Conservation (phyloP, 345 rosid species). For the Eucalyptus marginata region DNA sequence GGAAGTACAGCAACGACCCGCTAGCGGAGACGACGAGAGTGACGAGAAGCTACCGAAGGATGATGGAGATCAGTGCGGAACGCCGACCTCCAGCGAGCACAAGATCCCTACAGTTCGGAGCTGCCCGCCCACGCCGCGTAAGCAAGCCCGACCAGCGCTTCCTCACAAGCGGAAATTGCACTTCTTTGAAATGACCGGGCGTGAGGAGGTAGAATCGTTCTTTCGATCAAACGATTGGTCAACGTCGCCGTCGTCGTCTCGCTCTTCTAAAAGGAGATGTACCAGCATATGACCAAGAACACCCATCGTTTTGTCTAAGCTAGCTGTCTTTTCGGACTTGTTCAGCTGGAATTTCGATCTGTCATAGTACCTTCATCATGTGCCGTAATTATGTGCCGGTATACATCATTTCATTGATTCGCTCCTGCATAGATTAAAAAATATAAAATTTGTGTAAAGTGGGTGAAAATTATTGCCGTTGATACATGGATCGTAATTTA, state of each 20-base stretch:
- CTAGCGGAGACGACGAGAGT: background rate
- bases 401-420: background rate
- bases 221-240: conserved; percentile 7
- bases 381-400: background rate
- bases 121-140: conserved; percentile 42
- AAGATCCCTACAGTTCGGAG: conserved; percentile 23
- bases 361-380: background rate
- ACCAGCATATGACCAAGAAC: conserved; percentile 12
- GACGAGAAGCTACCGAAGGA: background rate
- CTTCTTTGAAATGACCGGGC: conserved; percentile 21
- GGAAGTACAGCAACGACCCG: background rate
- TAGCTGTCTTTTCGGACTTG: background rate
- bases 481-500: background rate
- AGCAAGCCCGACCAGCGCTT: conserved; percentile 2
- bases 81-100: conserved; percentile 28
- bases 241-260: background rate
- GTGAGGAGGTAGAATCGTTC: conserved; percentile 35
- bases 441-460: background rate
- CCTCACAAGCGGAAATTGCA: conserved; percentile 6
- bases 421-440: background rate
- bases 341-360: background rate
- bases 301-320: background rate
- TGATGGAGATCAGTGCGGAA: conserved; percentile 13
- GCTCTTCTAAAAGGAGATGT: conserved; percentile 17
- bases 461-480: background rate